Conservation (phyloP, 129 eudicot species). For the Flaveria brownii region DNA sequence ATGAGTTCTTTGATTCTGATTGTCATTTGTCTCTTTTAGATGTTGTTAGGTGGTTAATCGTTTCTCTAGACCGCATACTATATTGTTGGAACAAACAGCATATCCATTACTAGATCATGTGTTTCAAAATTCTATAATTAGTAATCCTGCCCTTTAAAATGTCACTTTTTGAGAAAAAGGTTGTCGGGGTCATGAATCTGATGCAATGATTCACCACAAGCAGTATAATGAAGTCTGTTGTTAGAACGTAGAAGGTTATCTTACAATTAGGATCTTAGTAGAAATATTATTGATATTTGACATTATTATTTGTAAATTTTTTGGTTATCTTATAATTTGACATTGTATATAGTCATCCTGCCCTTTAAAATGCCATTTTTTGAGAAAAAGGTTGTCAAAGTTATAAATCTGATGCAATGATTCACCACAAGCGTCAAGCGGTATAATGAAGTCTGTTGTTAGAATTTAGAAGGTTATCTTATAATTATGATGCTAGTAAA, state of each 20-base stretch:
- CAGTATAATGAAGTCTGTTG: not conserved
- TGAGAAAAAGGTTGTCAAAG: not conserved
- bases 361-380: not conserved
- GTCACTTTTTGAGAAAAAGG: not conserved
- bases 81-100: not conserved
- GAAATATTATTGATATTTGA: not conserved
- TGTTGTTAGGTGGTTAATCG: not conserved
- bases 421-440: not conserved
- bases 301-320: not conserved
- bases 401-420: not conserved
- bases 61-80: not conserved
- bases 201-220: not conserved
- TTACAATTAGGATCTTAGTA: not conserved
- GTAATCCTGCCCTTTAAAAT: not conserved
- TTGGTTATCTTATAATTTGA: no score
- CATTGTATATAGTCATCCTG: not conserved
- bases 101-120: not conserved
- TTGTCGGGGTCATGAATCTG: not conserved
- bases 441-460: not conserved
- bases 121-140: not conserved
- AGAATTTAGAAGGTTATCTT: not conserved
- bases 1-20: constrained; percentile 15
- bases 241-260: not conserved
- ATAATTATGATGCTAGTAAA: no score
- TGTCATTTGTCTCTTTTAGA: constrained; percentile 11